Evolutionary conservation across 2,329 filamentous ascomycete species (phyloP), one percentile per base, ranked within the genome.

Genomic region (Alternaria consortialis): DNA sequence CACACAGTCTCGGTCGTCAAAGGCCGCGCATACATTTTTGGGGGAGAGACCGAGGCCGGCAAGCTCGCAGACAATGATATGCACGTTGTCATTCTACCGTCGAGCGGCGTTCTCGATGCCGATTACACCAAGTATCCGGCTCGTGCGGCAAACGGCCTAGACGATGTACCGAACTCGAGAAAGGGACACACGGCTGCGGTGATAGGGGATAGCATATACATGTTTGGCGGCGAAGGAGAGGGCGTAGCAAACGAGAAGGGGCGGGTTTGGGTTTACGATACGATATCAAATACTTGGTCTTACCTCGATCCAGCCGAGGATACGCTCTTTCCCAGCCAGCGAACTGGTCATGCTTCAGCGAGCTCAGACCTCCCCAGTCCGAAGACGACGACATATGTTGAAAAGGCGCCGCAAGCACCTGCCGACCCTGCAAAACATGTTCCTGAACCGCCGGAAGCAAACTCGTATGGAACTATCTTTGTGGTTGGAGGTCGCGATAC

Each of bases 1-100:
- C 85, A 88, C 72, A 84, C 84, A 3, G 67, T 87, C 48, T 85
- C 84, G 4, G 75, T 86, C 46, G 79, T 88, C 63, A 83, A 82
- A 60, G 81, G 83, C 53, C 83, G 84, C 63, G 84, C 84, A 31
- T 86, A 86, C 69, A 82, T 87, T 54, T 87, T 87, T 63, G 85
- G 85, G 7, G 85, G 85, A 53, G 79, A 82, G 67, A 74, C 66
- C 1, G 69, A 73, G 43, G 69, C 40, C 68, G 79, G 62, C 62
- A 77, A 58, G 39, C 76, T 86, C 27, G 84, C 83, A 32, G 79
- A 81, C 56, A 84, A 84, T 69, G 80, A 82, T 54, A 81, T 87
- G 51, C 83, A 87, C 65, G 80, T 84, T 23, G 73, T 87, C 53
- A 83, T 85, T 12, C 70, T 87, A 2, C 83, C 85, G 0, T 77